A percentile compares a stretch with the other conserved stretches of the same genome.
Conservation (phyloP, 1,139 yeast species). For the Hemisphaericaspora xylanilytica region DNA sequence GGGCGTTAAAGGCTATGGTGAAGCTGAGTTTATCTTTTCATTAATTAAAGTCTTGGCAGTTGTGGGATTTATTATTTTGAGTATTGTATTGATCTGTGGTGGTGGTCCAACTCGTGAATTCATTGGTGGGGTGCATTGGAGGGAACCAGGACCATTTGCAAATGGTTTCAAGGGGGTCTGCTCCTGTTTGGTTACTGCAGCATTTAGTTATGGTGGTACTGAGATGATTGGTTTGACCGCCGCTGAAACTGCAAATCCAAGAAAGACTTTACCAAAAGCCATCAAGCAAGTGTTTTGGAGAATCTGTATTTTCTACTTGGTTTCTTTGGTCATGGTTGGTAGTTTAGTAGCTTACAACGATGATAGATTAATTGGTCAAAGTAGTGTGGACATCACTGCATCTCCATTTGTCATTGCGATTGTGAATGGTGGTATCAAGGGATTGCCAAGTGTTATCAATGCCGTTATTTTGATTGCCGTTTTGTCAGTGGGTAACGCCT, state of each 20-base stretch:
- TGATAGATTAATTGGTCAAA: constrained; percentile 30
- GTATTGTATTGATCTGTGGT: constrained; percentile 42
- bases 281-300: constrained; percentile 48
- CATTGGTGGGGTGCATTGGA: constrained; percentile 41
- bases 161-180: constrained; percentile 45
- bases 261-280: constrained; percentile 39
- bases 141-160: constrained; percentile 41
- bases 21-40: constrained; percentile 42
- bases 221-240: constrained; percentile 43
- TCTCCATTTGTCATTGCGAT: constrained; percentile 40
- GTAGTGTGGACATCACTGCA: constrained; percentile 22
- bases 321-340: constrained; percentile 38
- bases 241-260: constrained; percentile 41
- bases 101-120: constrained; percentile 39
- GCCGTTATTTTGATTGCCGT: constrained; percentile 43
- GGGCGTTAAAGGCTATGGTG: constrained; percentile 46
- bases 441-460: constrained; percentile 45
- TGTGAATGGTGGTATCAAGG: constrained; percentile 49
- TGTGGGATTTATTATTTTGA: constrained; percentile 39
- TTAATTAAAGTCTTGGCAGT: constrained; percentile 39
- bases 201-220: constrained; percentile 43
- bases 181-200: constrained; percentile 42
- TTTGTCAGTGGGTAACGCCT: constrained; percentile 44
- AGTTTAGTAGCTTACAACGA: constrained; percentile 37
- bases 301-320: constrained; percentile 40